Base-by-base conservation (phyloP, 441 rosid species). In the Bocquillonia castaneifolia region DNA sequence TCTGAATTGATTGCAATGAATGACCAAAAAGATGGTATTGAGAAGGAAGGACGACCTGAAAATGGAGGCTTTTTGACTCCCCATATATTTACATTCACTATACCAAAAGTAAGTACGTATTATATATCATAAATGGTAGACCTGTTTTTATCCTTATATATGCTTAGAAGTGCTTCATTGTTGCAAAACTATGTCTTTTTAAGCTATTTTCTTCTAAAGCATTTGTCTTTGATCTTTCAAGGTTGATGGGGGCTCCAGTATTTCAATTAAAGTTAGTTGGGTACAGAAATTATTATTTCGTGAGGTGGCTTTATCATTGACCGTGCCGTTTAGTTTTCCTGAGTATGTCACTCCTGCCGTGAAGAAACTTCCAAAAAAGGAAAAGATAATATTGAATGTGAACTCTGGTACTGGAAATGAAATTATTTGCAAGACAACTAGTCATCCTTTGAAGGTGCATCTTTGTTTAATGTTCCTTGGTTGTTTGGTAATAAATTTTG, bases 371-470 rank as follows among this genome's bases (percentile, higher is more conserved):
- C 78, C 90, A 0, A 95, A 83, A 68, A 90, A 81, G 57, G 97
- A 95, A 67, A 95, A 79, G 85, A 87, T 95, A 59, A 70, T 70
- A 54, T 73, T 95, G 82, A 92, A 81, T 80, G 88, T 90, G 71
- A 85, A 85, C 64, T 76, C 86, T 69, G 85, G 89, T 68, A 79
- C 81, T 58, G 93, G 81, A 69, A 76, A 82, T 53, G 93, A 87
- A 77, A 77, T 95, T 77, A 73, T 86, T 55, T 88, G 88, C 80
- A 86, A 86, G 78, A 76, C 81, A 17, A 82, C 85, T 34, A 91
- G 93, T 80, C 98, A 95, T 82, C 97, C 85, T 36, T 72, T 95
- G 61, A 88, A 95, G 99, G 99, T 90, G 78, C 34, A 58, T 55
- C 34, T 55, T 68, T 58, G 59, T 48, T 63, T 6, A 17, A 6